Conservation (phyloP, 2,329 filamentous ascomycete species). For the Mariannaea elegans region DNA sequence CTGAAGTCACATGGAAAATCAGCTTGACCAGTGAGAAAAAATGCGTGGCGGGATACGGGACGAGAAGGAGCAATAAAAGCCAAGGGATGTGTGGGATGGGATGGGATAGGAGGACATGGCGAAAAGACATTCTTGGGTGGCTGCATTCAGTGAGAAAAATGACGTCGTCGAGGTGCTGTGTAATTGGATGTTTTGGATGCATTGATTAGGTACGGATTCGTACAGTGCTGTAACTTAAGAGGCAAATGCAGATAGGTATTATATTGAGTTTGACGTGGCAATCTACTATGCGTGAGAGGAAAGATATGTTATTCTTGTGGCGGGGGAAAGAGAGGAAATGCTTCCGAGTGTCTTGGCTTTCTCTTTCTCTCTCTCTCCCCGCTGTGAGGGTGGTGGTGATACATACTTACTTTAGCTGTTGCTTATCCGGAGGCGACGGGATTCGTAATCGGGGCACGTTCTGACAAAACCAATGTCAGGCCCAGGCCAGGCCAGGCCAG, state of each 20-base stretch:
- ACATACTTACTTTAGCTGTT: too few species aligned
- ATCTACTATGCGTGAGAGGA: not conserved
- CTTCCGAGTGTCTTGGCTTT: too few species aligned
- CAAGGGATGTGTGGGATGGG: conserved; percentile 4
- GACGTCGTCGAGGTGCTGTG: not conserved
- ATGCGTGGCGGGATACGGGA: not conserved
- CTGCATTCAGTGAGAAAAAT: conserved; percentile 6
- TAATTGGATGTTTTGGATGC: not conserved
- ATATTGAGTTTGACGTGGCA: not conserved
- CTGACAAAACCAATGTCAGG: not conserved
- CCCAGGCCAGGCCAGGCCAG: too few species aligned
- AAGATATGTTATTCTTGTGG: too few species aligned
- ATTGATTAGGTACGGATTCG: not conserved
- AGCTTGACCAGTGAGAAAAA: not conserved
- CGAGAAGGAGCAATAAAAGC: not conserved
- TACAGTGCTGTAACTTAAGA: not conserved
- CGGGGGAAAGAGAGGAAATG: too few species aligned
- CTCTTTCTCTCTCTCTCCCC: too few species aligned
- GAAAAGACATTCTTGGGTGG: conserved; percentile 1
- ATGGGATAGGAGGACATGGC: not conserved
- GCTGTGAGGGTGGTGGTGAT: too few species aligned
- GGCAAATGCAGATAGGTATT: not conserved
- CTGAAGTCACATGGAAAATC: conserved; percentile 5
- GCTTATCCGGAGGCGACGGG: not conserved
- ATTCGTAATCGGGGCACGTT: conserved; percentile 6